Conservation (phyloP, 805 yeast species). For the Candida railenensis region DNA sequence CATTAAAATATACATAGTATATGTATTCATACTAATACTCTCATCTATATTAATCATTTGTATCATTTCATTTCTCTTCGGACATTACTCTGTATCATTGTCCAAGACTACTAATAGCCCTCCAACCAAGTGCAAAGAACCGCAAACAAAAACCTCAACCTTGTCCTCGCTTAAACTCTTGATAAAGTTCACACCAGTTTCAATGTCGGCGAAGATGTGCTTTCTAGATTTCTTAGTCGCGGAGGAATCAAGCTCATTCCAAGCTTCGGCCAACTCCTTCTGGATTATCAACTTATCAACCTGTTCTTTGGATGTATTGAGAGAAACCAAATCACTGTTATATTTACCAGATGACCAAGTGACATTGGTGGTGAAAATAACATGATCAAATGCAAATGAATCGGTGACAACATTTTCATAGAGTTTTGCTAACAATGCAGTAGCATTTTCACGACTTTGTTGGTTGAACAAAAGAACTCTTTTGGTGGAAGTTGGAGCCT, state of each 20-base stretch:
- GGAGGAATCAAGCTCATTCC: slow-evolving; percentile 53
- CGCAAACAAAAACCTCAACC: slow-evolving; percentile 84
- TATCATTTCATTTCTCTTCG: not conserved
- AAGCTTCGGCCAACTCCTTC: slow-evolving; percentile 64
- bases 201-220: slow-evolving; percentile 70
- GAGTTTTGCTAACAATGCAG: slow-evolving; percentile 56
- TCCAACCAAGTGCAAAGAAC: slow-evolving; percentile 92
- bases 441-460: slow-evolving; percentile 82
- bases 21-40: no score
- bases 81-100: slow-evolving; percentile 25
- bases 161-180: slow-evolving; percentile 40
- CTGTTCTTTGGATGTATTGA: slow-evolving; percentile 75
- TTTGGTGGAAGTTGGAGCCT: slow-evolving; percentile 19
- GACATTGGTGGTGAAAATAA: slow-evolving; percentile 83
- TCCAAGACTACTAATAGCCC: slow-evolving; percentile 88
- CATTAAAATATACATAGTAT: no score
- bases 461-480: slow-evolving; percentile 81
- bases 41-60: no score
- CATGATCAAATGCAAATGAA: slow-evolving; percentile 62
- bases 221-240: slow-evolving; percentile 27
- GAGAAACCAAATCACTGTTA: slow-evolving; percentile 78
- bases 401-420: slow-evolving; percentile 37
- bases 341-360: slow-evolving; percentile 86
- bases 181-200: slow-evolving; percentile 61
- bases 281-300: slow-evolving; percentile 84